phyloP scores from a whole-genome alignment of 495 filamentous ascomycete species.

The Opeltia flavorubescens region DNA sequence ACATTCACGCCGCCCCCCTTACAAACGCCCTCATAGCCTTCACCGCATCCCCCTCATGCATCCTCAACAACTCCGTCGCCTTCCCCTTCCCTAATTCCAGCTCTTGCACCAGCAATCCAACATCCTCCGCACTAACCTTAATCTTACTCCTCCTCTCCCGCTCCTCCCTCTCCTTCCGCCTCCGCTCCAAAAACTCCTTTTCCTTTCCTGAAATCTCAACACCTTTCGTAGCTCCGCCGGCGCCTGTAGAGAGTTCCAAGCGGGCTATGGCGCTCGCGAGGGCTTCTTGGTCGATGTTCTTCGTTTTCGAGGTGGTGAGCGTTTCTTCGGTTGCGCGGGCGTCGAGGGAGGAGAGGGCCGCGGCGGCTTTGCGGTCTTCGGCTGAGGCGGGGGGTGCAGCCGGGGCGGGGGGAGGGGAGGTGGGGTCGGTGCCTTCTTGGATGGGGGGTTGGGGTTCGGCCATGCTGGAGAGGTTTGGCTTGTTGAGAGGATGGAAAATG shows the following conservation, averaged over 20 bases:
- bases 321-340: slow-evolving; percentile 36
- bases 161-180: slow-evolving; percentile 25
- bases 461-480: slow-evolving; percentile 24
- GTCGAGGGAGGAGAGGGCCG: slow-evolving; percentile 67
- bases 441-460: slow-evolving; percentile 45
- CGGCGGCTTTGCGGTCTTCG: slow-evolving; percentile 84
- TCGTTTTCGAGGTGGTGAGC: slow-evolving; percentile 25
- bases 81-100: slow-evolving; percentile 65
- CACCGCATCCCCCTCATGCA: slow-evolving; percentile 63
- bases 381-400: slow-evolving; percentile 44
- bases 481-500: background rate
- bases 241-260: slow-evolving; percentile 36
- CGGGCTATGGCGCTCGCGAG: slow-evolving; percentile 71
- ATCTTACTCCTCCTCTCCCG: slow-evolving; percentile 37
- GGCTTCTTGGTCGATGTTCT: slow-evolving; percentile 64
- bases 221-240: slow-evolving; percentile 12
- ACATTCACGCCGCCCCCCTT: too few relatives aligned
- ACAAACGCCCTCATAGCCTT: slow-evolving; percentile 56
- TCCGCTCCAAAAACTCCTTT: slow-evolving; percentile 18
- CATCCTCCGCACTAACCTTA: slow-evolving; percentile 54
- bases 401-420: slow-evolving; percentile 26
- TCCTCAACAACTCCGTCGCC: slow-evolving; percentile 69
- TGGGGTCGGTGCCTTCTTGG: slow-evolving; percentile 37
- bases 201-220: slow-evolving; percentile 11
- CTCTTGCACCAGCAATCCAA: slow-evolving; percentile 57